Percentiles rank a stretch among this genome's conserved stretches.
Evolutionary conservation across 2,329 filamentous ascomycete genomes (phyloP).

Genomic region (Claviceps sp.): DNA sequence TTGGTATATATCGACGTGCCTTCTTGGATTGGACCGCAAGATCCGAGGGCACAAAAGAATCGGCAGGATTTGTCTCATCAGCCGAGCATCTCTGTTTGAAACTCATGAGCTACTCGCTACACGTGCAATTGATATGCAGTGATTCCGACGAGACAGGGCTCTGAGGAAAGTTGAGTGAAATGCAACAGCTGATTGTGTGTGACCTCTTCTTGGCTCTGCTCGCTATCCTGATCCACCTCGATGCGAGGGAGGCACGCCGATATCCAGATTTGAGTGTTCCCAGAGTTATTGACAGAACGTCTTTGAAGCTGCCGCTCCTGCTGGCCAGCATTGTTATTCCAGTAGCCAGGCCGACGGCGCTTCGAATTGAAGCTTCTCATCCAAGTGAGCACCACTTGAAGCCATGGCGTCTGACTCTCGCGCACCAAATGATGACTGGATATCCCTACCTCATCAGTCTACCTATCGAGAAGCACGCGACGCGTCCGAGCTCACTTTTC

Average conservation of each 20-base stretch:
- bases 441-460: constrained; percentile 35
- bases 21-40: constrained; percentile 17
- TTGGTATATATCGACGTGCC: background rate
- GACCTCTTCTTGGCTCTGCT: constrained; percentile 31
- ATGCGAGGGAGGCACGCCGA: background rate
- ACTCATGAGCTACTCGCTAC: constrained; percentile 26
- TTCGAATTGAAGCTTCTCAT: constrained; percentile 57
- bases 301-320: constrained; percentile 24
- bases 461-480: constrained; percentile 20
- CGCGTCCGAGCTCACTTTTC: constrained; percentile 33
- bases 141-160: constrained; percentile 32
- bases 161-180: constrained; percentile 20
- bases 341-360: constrained; percentile 62
- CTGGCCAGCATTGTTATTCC: constrained; percentile 45
- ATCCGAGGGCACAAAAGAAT: constrained; percentile 28
- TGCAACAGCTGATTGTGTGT: constrained; percentile 32
- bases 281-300: constrained; percentile 14
- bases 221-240: constrained; percentile 8
- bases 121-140: constrained; percentile 14
- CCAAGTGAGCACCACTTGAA: constrained; percentile 39
- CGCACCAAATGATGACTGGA: constrained; percentile 44
- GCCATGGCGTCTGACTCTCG: constrained; percentile 52
- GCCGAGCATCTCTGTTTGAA: constrained; percentile 31
- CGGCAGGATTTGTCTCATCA: constrained; percentile 23
- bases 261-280: background rate